Conservation (phyloP, 768 basidiomycete genomes). For the Tylopilus balloui region DNA sequence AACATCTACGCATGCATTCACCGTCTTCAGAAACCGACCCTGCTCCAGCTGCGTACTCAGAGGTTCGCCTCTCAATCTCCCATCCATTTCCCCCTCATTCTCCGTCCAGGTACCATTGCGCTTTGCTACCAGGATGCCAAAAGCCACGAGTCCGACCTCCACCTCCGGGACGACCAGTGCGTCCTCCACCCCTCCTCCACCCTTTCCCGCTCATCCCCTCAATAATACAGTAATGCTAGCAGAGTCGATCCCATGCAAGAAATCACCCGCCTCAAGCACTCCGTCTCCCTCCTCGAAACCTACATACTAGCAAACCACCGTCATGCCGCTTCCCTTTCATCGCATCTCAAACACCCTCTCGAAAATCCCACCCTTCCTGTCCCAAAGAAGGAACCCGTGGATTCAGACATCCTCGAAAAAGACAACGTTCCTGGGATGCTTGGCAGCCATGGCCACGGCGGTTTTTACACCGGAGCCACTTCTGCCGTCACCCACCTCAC, state of each 20-base stretch:
- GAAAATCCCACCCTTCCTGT: slow-evolving; percentile 30
- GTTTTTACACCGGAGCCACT: slow-evolving; percentile 77
- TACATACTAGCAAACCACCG: slow-evolving; percentile 33
- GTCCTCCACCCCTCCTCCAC: slow-evolving; percentile 2
- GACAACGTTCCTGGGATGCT: slow-evolving; percentile 58
- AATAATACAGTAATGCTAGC: slow-evolving; percentile 26
- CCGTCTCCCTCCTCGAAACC: slow-evolving; percentile 37
- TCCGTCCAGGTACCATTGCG: slow-evolving; percentile 62
- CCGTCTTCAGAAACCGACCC: slow-evolving; percentile 63
- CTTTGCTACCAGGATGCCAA: slow-evolving; percentile 75
- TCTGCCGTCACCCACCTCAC: slow-evolving; percentile 67
- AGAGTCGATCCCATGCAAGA: slow-evolving; percentile 39
- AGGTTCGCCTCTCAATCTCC: slow-evolving; percentile 41
- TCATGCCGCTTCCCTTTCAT: slow-evolving; percentile 12
- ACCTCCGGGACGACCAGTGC: slow-evolving; percentile 50
- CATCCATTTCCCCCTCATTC: slow-evolving; percentile 13
- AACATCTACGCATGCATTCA: neutral
- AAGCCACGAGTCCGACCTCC: slow-evolving; percentile 55
- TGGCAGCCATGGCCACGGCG: slow-evolving; percentile 59
- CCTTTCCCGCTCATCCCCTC: slow-evolving; percentile 38
- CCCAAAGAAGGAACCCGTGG: slow-evolving; percentile 51
- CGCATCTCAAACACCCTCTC: slow-evolving; percentile 28
- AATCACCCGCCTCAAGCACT: slow-evolving; percentile 39
- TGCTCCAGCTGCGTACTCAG: slow-evolving; percentile 84
- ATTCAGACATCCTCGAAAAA: slow-evolving; percentile 45